Evolutionary conservation across 176 grass and related monocot genomes (phyloP).

Genomic region (Oryza australiensis): DNA sequence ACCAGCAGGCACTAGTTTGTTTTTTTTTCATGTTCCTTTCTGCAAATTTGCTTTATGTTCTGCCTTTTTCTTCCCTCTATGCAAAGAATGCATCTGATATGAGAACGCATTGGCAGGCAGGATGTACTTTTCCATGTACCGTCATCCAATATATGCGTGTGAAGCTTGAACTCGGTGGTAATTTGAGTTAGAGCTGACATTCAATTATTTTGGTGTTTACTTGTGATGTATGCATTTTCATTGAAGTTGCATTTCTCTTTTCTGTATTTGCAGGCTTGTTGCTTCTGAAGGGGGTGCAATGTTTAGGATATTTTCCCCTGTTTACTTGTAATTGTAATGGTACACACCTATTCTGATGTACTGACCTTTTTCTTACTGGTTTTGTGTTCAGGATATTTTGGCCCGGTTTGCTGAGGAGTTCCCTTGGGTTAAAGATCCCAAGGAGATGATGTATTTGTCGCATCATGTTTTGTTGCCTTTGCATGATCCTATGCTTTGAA

Average conservation of each 20-base stretch:
- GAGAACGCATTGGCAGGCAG: not conserved
- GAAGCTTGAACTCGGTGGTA: not conserved
- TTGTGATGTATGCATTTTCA: not conserved
- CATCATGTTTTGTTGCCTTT: not conserved
- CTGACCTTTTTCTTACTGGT: not conserved
- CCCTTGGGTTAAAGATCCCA: not conserved
- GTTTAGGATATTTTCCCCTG: not conserved
- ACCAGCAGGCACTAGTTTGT: not conserved
- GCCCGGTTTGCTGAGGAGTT: not conserved
- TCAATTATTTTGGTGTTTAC: not conserved
- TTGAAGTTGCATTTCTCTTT: not conserved
- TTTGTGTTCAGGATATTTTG: not conserved
- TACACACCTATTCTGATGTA: not conserved
- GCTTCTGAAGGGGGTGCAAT: not conserved
- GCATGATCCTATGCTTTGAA: too few species aligned
- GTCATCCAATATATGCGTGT: not conserved
- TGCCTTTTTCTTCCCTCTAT: not conserved
- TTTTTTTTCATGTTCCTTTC: not conserved
- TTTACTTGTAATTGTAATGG: not conserved
- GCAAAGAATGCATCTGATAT: not conserved
- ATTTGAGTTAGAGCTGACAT: not conserved
- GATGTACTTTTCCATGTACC: not conserved
- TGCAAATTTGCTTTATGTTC: not conserved
- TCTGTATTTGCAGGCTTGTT: not conserved
- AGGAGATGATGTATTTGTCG: not conserved